phyloP scores from a whole-genome alignment of 805 yeast genomes.

The Nematodospora valgi region DNA sequence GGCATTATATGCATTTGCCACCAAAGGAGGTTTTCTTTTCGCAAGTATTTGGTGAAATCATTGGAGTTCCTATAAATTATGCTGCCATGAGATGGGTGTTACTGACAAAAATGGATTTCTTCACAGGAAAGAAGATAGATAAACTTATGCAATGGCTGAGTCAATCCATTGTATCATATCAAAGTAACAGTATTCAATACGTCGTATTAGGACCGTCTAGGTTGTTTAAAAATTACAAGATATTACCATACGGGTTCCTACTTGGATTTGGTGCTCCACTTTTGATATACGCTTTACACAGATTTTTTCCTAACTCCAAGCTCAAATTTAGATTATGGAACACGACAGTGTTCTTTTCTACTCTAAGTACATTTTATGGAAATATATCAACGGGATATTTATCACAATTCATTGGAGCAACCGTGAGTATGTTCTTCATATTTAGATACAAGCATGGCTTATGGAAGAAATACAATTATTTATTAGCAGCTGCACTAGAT shows the following conservation, averaged over 20 bases:
- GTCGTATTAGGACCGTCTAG: conserved; percentile 41
- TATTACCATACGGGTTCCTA: conserved; percentile 40
- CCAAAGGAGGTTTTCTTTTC: conserved; percentile 46
- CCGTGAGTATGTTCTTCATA: conserved; percentile 40
- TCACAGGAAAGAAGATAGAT: conserved; percentile 30
- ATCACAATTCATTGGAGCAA: conserved; percentile 41
- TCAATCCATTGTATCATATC: conserved; percentile 32
- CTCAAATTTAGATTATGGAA: conserved; percentile 33
- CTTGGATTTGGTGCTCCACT: conserved; percentile 36
- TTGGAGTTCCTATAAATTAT: conserved; percentile 49
- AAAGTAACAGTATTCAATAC: conserved; percentile 45
- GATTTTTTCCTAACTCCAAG: conserved; percentile 17
- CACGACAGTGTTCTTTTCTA: conserved; percentile 42
- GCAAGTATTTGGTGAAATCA: conserved; percentile 46
- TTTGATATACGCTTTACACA: conserved; percentile 21
- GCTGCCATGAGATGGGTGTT: conserved; percentile 43
- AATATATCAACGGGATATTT: conserved; percentile 44
- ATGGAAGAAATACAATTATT: conserved; percentile 41
- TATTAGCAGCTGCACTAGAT: conserved; percentile 47
- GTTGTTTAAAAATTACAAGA: conserved; percentile 35
- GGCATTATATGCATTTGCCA: conserved; percentile 48
- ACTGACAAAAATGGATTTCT: conserved; percentile 27
- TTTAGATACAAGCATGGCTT: conserved; percentile 28
- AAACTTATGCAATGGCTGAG: conserved; percentile 49
- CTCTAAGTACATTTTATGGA: conserved; percentile 42